Percentiles rank a stretch among this genome's conserved stretches.
Conservation (phyloP, 352 stramenopile species). For the Phytophthora ramorum region DNA sequence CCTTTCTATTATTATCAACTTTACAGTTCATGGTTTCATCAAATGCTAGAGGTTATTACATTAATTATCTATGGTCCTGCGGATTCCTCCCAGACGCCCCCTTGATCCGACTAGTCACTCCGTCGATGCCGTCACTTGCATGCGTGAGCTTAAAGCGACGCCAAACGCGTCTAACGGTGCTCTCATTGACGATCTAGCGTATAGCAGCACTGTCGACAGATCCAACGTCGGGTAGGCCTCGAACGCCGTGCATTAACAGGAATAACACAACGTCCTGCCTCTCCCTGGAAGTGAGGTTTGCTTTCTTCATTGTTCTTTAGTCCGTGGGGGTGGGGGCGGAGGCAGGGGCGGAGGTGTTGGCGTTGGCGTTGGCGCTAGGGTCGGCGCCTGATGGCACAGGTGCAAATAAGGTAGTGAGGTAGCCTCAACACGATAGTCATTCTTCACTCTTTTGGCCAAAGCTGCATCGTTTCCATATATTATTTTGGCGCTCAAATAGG, state of each 20-base stretch:
- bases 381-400: too few species aligned
- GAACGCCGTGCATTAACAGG: too few species aligned
- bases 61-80: neutral
- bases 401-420: neutral
- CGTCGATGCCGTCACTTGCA: neutral
- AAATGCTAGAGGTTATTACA: neutral
- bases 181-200: neutral
- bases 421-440: neutral
- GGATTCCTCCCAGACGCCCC: neutral
- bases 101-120: neutral
- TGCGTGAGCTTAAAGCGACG: neutral
- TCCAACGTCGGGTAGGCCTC: neutral
- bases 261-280: too few species aligned
- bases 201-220: neutral
- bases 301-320: too few species aligned
- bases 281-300: too few species aligned
- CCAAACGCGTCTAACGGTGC: neutral
- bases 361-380: too few species aligned
- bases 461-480: neutral
- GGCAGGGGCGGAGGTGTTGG: too few species aligned
- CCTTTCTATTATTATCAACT: constrained; percentile 9
- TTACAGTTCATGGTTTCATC: neutral
- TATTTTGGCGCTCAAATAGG: constrained; percentile 5
- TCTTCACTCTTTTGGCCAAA: neutral
- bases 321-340: too few species aligned